Evolutionary conservation across 768 basidiomycete genomes (phyloP).

Genomic region (Cystoderma amianthinum): DNA sequence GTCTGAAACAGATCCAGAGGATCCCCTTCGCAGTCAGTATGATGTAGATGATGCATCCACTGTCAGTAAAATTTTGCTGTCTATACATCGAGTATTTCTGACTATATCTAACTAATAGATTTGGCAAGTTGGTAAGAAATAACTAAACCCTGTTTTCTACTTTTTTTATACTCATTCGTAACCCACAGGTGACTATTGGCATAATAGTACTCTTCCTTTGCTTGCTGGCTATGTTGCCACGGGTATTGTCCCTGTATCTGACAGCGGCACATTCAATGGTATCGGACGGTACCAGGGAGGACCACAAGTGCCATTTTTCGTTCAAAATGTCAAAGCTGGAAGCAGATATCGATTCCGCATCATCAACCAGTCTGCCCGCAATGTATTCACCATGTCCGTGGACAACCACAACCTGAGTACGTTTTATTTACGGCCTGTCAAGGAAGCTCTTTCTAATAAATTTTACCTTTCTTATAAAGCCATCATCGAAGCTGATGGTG

Average conservation of each 20-base stretch:
- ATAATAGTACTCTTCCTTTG: constrained; percentile 14
- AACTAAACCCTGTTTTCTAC: too few species aligned
- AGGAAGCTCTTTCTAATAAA: too few species aligned
- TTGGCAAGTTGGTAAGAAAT: constrained; percentile 13
- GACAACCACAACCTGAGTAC: constrained; percentile 21
- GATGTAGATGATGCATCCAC: constrained; percentile 12
- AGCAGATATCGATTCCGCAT: constrained; percentile 50
- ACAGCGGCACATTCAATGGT: constrained; percentile 41
- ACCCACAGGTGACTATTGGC: constrained; percentile 43
- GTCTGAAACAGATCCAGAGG: constrained; percentile 9
- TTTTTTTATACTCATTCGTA: too few species aligned
- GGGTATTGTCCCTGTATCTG: constrained; percentile 19
- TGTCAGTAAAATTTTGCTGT: too few species aligned
- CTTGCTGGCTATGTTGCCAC: constrained; percentile 19
- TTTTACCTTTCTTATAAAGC: constrained; percentile 7
- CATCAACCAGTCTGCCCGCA: constrained; percentile 40
- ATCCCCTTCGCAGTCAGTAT: constrained; percentile 7
- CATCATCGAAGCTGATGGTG: constrained; percentile 34
- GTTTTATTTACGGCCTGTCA: too few species aligned
- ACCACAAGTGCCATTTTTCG: constrained; percentile 26
- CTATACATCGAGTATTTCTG: too few species aligned
- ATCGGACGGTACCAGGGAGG: constrained; percentile 34
- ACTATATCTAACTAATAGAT: constrained; percentile 16
- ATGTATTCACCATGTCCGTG: constrained; percentile 29
- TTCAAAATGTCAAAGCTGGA: constrained; percentile 32